These are phyloP conservation scores for Eucalyptus erythrocorys DNA, from an alignment of 345 rosid species.

Conservation along the genomic window DNA sequence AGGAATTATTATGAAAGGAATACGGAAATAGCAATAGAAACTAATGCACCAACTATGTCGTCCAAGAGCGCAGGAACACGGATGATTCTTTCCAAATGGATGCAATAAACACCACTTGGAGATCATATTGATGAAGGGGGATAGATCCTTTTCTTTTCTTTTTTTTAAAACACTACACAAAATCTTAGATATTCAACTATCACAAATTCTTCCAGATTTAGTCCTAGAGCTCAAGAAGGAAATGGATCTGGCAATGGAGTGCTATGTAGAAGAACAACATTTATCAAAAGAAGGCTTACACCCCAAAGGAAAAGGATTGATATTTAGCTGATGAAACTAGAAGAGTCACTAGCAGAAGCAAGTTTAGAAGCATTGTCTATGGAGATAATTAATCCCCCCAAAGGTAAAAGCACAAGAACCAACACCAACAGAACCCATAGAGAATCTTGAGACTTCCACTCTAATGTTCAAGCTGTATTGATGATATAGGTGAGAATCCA, in stretches of 20 bases:
- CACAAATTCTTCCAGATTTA: neutral
- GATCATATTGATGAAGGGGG: neutral
- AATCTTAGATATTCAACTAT: neutral
- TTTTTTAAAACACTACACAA: neutral
- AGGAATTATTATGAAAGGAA: neutral
- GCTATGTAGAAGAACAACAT: neutral
- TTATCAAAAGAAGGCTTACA: neutral
- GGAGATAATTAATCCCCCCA: neutral
- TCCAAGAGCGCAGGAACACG: neutral
- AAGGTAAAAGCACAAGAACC: neutral
- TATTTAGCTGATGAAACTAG: neutral
- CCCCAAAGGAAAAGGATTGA: neutral
- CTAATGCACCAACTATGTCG: neutral
- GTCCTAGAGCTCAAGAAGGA: neutral
- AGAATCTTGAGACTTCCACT: neutral
- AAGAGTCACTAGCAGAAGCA: neutral
- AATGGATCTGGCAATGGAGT: neutral
- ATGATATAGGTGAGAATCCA: neutral
- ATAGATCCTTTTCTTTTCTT: neutral
- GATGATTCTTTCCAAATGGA: neutral
- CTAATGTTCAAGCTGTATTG: neutral
- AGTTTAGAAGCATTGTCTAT: neutral
- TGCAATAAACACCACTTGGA: neutral
- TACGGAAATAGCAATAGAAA: neutral
- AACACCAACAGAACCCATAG: neutral